A percentile compares a stretch with the other conserved stretches of the same genome.
These are phyloP conservation scores for Aspergillus quadricinctus DNA, from an alignment of 2,329 filamentous ascomycete genomes.

Conservation along the genomic window DNA sequence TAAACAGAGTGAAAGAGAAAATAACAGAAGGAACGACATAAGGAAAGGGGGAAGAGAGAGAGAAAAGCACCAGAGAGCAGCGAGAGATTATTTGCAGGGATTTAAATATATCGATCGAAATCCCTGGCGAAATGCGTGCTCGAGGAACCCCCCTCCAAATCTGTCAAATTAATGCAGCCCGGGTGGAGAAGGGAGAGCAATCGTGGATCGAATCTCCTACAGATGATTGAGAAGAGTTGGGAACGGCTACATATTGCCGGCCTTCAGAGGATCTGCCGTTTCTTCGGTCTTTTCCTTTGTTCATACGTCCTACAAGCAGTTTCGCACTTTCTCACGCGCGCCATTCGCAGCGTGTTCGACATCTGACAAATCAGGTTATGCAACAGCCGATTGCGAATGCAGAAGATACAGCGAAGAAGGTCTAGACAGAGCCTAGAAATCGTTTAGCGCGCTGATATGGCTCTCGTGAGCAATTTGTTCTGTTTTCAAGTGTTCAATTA, in stretches of 20 bases:
- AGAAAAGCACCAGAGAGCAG: constrained; percentile 4
- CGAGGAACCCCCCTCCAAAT: constrained; percentile 11
- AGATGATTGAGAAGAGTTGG: constrained; percentile 6
- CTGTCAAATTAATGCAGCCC: constrained; percentile 20
- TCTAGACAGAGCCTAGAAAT: neutral
- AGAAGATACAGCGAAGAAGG: neutral
- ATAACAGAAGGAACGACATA: constrained; percentile 1
- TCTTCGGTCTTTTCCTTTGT: constrained; percentile 2
- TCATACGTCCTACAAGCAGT: neutral
- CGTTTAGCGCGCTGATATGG: neutral
- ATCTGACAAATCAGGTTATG: neutral
- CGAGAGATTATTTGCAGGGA: neutral
- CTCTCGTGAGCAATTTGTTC: neutral
- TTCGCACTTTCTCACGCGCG: neutral
- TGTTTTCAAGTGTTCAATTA: constrained; percentile 4
- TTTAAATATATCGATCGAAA: constrained; percentile 6
- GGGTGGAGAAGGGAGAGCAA: constrained; percentile 18
- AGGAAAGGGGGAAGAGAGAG: constrained; percentile 7
- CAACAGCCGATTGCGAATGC: neutral
- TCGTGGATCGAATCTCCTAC: constrained; percentile 20
- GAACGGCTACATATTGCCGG: constrained; percentile 5
- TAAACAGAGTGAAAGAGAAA: constrained; percentile 4
- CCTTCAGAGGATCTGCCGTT: constrained; percentile 1
- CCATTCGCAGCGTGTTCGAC: neutral
- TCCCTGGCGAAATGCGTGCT: constrained; percentile 11